phyloP scores from a whole-genome alignment of 495 filamentous ascomycete species.

The Tuber umbilicatum region DNA sequence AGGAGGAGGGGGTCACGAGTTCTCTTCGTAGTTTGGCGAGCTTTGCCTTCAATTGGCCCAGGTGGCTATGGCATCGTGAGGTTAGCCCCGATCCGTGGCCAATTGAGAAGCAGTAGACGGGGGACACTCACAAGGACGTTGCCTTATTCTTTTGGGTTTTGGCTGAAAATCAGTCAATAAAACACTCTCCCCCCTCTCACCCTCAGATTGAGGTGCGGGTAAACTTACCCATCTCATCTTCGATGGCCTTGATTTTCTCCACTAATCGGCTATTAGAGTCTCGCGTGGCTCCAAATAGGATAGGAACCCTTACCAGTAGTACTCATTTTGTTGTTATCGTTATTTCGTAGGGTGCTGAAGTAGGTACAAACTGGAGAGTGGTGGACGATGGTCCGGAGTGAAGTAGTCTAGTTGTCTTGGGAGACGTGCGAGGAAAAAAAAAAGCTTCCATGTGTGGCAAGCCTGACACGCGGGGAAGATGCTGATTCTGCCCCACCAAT shows the following conservation, averaged over 20 bases:
- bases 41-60: slow-evolving; percentile 94
- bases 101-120: neutral
- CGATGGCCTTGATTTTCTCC: slow-evolving; percentile 88
- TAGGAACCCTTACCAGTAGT: slow-evolving; percentile 28
- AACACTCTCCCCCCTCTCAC: slow-evolving; percentile 26
- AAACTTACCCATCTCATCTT: slow-evolving; percentile 71
- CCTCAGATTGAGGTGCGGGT: slow-evolving; percentile 16
- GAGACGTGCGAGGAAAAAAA: slow-evolving; percentile 16
- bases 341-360: neutral
- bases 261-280: slow-evolving; percentile 30
- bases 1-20: slow-evolving; percentile 73
- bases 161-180: slow-evolving; percentile 49
- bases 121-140: slow-evolving; percentile 59
- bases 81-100: neutral
- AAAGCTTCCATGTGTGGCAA: slow-evolving; percentile 6
- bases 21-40: slow-evolving; percentile 96
- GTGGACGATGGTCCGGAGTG: slow-evolving; percentile 4
- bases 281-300: slow-evolving; percentile 9
- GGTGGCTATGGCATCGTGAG: slow-evolving; percentile 47
- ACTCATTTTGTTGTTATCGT: slow-evolving; percentile 33
- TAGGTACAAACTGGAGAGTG: neutral
- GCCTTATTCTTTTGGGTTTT: slow-evolving; percentile 97
- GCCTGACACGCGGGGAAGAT: slow-evolving; percentile 19
- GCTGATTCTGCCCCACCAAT: slow-evolving; percentile 24
- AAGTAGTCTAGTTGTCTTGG: slow-evolving; percentile 5